Base-by-base conservation (phyloP, 2,329 filamentous ascomycete genomes). In the Ceratocystis cubensis region DNA sequence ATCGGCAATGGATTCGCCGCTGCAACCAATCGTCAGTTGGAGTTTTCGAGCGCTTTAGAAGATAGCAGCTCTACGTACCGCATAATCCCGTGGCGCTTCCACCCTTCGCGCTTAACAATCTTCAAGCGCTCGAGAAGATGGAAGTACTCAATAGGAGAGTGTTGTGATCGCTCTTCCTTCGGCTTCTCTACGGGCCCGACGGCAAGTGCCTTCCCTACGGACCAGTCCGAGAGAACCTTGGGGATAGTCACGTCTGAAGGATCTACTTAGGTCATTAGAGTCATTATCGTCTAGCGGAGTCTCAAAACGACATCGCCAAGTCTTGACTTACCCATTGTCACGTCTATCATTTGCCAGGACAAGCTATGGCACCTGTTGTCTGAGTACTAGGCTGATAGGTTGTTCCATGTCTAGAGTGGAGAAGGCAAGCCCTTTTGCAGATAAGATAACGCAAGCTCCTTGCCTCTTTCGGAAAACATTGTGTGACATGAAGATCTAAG, bases 81-180 rank as follows among this genome's bases (percentile, higher is more conserved):
- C 1, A 77, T 70, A 71, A 99, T 91, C 46, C 85, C 86, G 74
- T 96, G 96, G 50, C 94, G 85, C 67, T 89, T 85, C 94, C 94
- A 99, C 70, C 94, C 94, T 77, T 96, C 94, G 68, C 94, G 88
- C 76, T 96, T 95, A 69, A 89, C 96, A 7, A 92, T 96, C 82
- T 99, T 99, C 67, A 99, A 83, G 63, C 89, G 88, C 76, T 96
- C 89, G 69, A 99, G 84, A 68, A 96, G 81, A 79, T 99, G 94
- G 77, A 99, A 96, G 80, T 96, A 97, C 46, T 91, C 84, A 10
- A 97, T 75, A 0, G 93, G 92, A 0, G 67, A 68, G 7, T 91
- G 93, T 68, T 79, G 75, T 7, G 88, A 82, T 67, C 83, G 80
- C 70, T 85, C 80, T 28, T 77, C 72, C 2, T 83, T 83, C 17